These are phyloP conservation scores for Yarrowia sp. DNA, from an alignment of 805 yeast species.

Conservation along the genomic window DNA sequence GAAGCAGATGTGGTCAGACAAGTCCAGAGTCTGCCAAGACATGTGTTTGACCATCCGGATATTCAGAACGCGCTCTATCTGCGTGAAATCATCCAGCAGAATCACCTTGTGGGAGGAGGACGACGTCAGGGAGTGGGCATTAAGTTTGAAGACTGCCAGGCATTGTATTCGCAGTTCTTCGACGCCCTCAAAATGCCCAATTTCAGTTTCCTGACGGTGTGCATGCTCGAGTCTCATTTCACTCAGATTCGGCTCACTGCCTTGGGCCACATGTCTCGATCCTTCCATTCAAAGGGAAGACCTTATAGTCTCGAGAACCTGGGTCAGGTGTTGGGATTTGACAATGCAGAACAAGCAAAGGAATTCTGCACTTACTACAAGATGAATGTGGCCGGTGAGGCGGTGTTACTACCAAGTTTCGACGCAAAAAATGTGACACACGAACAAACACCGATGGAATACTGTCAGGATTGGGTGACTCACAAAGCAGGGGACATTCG, in stretches of 20 bases:
- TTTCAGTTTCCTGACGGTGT: slow-evolving; percentile 72
- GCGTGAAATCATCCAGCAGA: slow-evolving; percentile 70
- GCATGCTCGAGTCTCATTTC: slow-evolving; percentile 78
- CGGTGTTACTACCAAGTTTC: slow-evolving; percentile 56
- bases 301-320: slow-evolving; percentile 63
- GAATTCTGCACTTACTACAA: slow-evolving; percentile 56
- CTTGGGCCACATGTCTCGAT: slow-evolving; percentile 65
- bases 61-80: slow-evolving; percentile 77
- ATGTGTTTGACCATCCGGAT: slow-evolving; percentile 59
- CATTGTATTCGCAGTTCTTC: slow-evolving; percentile 71
- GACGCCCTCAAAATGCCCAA: slow-evolving; percentile 48
- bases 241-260: slow-evolving; percentile 81
- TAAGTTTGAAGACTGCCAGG: slow-evolving; percentile 62
- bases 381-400: slow-evolving; percentile 49
- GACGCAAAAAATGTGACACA: slow-evolving; percentile 49
- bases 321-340: slow-evolving; percentile 67
- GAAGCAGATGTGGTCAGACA: slow-evolving; percentile 86
- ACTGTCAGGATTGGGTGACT: slow-evolving; percentile 55
- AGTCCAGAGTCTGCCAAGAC: slow-evolving; percentile 68
- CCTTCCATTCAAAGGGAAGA: slow-evolving; percentile 74
- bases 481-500: slow-evolving; percentile 44
- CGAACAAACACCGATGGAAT: slow-evolving; percentile 53
- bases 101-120: slow-evolving; percentile 60
- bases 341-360: slow-evolving; percentile 59
- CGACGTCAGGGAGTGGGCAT: slow-evolving; percentile 28